Evolutionary conservation across 495 filamentous ascomycete genomes (phyloP).

Genomic region (Xylaria longipes): DNA sequence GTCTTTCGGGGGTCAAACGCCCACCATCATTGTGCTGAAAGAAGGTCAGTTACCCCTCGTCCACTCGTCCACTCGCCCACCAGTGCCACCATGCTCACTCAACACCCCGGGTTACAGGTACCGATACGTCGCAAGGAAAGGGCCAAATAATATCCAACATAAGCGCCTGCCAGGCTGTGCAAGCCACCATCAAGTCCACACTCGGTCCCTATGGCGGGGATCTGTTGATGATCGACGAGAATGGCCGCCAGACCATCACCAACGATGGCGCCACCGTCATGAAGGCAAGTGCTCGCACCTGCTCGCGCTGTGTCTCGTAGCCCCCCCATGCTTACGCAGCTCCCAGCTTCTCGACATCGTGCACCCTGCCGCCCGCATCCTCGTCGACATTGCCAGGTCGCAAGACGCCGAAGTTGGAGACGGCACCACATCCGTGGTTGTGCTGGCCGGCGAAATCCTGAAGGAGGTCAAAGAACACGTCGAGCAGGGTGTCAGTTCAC

Average conservation of each 20-base stretch:
- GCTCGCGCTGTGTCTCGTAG: background rate
- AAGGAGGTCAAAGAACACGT: constrained; percentile 95
- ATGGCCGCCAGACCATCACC: constrained; percentile 95
- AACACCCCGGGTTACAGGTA: constrained; percentile 64
- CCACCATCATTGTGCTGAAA: constrained; percentile 97
- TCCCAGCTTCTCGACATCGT: constrained; percentile 93
- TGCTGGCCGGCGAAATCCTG: constrained; percentile 92
- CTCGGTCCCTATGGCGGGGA: constrained; percentile 98
- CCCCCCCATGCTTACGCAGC: background rate
- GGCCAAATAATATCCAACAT: constrained; percentile 98
- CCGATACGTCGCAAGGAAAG: constrained; percentile 95
- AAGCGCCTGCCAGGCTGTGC: constrained; percentile 97
- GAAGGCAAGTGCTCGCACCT: constrained; percentile 68
- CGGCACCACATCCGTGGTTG: constrained; percentile 95
- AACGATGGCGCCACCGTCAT: constrained; percentile 99
- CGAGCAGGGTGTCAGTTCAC: constrained; percentile 95
- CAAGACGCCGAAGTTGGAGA: constrained; percentile 99
- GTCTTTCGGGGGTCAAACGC: constrained; percentile 98
- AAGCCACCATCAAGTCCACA: constrained; percentile 92
- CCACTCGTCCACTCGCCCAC: constrained; percentile 19
- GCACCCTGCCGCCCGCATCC: constrained; percentile 95
- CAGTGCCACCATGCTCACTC: constrained; percentile 23
- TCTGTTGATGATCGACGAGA: constrained; percentile 91
- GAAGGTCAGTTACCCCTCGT: constrained; percentile 74
- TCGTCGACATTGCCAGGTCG: constrained; percentile 96